phyloP scores from a whole-genome alignment of 805 yeast species.

The Zygotorulaspora sp. region DNA sequence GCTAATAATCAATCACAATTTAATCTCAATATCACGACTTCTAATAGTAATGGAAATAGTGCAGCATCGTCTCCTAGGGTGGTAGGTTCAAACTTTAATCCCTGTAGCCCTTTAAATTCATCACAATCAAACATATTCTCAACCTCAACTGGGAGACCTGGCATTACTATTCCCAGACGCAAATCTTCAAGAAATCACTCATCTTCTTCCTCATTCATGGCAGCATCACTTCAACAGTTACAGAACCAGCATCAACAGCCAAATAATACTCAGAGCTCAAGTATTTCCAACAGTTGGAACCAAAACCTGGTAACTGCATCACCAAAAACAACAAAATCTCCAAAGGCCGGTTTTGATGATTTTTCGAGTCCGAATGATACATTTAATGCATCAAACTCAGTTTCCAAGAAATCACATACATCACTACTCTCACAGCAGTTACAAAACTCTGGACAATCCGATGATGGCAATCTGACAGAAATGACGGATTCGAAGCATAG shows the following conservation, averaged over 20 bases:
- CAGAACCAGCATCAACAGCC: slow-evolving; percentile 8
- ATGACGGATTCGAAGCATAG: slow-evolving; percentile 1
- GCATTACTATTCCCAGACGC: slow-evolving; percentile 30
- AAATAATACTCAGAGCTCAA: slow-evolving; percentile 15
- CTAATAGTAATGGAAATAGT: slow-evolving; percentile 27
- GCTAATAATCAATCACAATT: slow-evolving; percentile 12
- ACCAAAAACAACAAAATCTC: slow-evolving; percentile 17
- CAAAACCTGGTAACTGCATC: slow-evolving; percentile 11
- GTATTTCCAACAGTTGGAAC: slow-evolving; percentile 23
- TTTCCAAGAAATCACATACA: slow-evolving; percentile 27
- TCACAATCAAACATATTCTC: slow-evolving; percentile 22
- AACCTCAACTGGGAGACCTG: slow-evolving; percentile 25
- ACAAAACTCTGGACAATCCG: slow-evolving; percentile 20
- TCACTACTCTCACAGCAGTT: slow-evolving; percentile 36
- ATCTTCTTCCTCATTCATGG: slow-evolving; percentile 31
- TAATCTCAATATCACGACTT: slow-evolving; percentile 10
- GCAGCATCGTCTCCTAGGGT: slow-evolving; percentile 32
- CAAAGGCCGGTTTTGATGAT: slow-evolving; percentile 22
- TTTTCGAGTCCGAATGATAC: slow-evolving; percentile 18
- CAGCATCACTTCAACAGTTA: slow-evolving; percentile 26
- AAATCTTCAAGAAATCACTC: slow-evolving; percentile 30
- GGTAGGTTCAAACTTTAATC: slow-evolving; percentile 8
- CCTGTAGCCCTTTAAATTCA: slow-evolving; percentile 18
- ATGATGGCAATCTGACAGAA: slow-evolving; percentile 1
- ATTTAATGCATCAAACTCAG: slow-evolving; percentile 13